Base-by-base conservation (phyloP, 2,329 filamentous ascomycete genomes). In the Aspergillus ochraceus region DNA sequence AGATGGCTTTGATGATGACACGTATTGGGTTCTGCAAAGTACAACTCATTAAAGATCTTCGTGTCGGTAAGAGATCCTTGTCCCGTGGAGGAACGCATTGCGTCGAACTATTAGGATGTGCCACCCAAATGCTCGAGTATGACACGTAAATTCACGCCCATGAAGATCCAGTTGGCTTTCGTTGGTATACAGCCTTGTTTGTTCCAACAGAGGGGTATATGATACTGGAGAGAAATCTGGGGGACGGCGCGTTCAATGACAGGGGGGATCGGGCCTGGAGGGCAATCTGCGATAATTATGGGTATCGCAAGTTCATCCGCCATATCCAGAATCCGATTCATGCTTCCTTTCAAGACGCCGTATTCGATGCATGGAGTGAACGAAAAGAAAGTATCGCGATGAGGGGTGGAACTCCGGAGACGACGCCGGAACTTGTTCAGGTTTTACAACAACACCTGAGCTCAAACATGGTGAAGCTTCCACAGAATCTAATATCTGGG, bases 1-100 rank as follows among this genome's bases (percentile, higher is more conserved):
- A 83, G 63, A 86, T 87, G 66, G 85, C 84, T 1, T 71, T 85
- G 45, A 78, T 84, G 59, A 85, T 86, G 79, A 85, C 83, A 6
- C 79, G 83, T 9, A 80, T 82, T 58, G 79, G 78, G 9, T 77
- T 87, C 17, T 85, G 81, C 72, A 85, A 53, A 52, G 32, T 54
- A 12, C 52, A 39, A 17, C 12, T 39, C 11, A 39, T 39, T 17
- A 6, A 17, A 2, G 14, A 3, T 3, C 32, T 39, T 10, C 32
- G 12, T 39, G 32, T 5, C 32, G 32, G 32, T 11, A 14, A 39
- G 9, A 39, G 10, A 39, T 17, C 14, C 32, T 17, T 12, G 3
- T 39, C 32, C 32, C 4, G 17, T 3, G 12, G 14, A 39, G 32
- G 5, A 3, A 17, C 32, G 17, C 12, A 39, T 17, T 11, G 12